Evolutionary conservation across 129 eudicot species (phyloP).

Genomic region (Flaveria bidentis): DNA sequence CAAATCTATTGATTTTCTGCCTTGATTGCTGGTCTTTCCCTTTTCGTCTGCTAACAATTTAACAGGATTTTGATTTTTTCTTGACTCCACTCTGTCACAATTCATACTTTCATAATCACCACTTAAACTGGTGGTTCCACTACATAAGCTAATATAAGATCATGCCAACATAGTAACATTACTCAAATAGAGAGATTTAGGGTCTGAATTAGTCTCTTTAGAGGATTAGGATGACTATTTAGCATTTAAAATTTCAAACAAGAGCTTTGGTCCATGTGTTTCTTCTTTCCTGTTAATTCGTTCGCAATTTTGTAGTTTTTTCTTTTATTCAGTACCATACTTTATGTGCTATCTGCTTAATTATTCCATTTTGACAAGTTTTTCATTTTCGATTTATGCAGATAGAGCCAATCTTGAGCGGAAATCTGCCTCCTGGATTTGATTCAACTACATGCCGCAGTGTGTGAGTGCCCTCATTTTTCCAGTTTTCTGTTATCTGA

Average conservation of each 20-base stretch:
- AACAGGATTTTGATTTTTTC: background rate
- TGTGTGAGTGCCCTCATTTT: constrained; percentile 51
- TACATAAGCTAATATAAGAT: constrained; percentile 26
- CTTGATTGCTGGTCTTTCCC: constrained; percentile 8
- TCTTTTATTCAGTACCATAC: background rate
- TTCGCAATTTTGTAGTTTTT: background rate
- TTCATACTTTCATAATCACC: background rate
- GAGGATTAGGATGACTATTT: constrained; percentile 10
- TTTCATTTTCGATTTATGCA: constrained; percentile 38
- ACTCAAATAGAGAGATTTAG: background rate
- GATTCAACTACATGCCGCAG: constrained; percentile 73
- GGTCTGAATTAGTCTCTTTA: constrained; percentile 10
- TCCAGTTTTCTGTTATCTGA: background rate
- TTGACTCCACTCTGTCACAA: background rate
- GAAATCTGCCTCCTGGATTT: constrained; percentile 73
- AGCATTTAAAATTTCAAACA: background rate
- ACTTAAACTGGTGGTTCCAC: background rate
- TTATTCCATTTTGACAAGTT: constrained; percentile 17
- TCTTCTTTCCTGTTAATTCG: background rate
- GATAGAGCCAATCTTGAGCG: constrained; percentile 79
- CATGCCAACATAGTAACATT: background rate
- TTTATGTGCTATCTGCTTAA: constrained; percentile 3
- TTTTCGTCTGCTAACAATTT: background rate
- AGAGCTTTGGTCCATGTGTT: background rate
- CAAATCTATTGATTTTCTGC: background rate